phyloP scores from a whole-genome alignment of 441 rosid species.

The Geranium incanum region DNA sequence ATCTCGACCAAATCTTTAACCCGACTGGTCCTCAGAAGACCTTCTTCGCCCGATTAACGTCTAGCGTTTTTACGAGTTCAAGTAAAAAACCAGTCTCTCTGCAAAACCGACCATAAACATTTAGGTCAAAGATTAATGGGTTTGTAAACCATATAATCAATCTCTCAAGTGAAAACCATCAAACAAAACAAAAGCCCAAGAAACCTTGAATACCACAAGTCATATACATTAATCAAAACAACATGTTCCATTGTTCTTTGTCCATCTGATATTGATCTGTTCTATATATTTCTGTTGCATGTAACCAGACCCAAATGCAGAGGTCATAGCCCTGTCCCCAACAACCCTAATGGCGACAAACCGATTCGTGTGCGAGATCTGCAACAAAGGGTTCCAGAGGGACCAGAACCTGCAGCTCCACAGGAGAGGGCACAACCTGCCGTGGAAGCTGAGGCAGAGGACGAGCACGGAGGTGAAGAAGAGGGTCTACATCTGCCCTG shows the following conservation, averaged over 20 bases:
- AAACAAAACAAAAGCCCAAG: background rate
- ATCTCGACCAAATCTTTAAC: no score
- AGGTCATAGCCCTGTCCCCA: slow-evolving; percentile 42
- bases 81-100: no score
- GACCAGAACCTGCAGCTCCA: slow-evolving; percentile 30
- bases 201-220: background rate
- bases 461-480: slow-evolving; percentile 35
- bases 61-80: no score
- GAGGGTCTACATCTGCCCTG: slow-evolving; percentile 46
- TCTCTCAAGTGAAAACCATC: background rate
- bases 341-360: slow-evolving; percentile 47
- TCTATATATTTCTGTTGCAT: background rate
- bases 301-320: slow-evolving; percentile 36
- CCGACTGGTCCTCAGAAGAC: no score
- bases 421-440: slow-evolving; percentile 38
- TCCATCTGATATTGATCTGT: background rate
- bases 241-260: background rate
- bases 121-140: background rate
- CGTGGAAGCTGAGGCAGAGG: slow-evolving; percentile 45
- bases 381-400: slow-evolving; percentile 33
- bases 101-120: background rate
- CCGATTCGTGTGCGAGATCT: slow-evolving; percentile 45
- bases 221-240: background rate
- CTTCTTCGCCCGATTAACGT: no score
- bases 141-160: background rate